Conservation (phyloP, 768 basidiomycete species). For the Mycena floridula region DNA sequence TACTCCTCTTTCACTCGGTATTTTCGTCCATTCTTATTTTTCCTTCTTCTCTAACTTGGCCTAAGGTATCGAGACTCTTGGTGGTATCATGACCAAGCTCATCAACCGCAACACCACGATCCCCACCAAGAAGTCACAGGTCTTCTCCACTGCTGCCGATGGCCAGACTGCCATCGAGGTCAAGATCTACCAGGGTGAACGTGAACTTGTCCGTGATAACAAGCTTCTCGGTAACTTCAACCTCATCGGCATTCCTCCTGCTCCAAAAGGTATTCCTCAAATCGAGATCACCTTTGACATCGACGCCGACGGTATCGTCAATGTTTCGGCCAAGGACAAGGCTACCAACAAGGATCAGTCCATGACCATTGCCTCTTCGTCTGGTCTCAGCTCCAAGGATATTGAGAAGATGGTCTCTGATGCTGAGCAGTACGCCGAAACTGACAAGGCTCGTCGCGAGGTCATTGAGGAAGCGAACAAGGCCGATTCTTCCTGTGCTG, state of each 20-base stretch:
- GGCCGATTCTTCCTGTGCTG: slow-evolving; percentile 88
- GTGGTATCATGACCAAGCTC: slow-evolving; percentile 99
- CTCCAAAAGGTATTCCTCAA: slow-evolving; percentile 78
- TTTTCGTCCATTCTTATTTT: slow-evolving; percentile 13
- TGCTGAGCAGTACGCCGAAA: slow-evolving; percentile 89
- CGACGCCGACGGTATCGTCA: slow-evolving; percentile 96
- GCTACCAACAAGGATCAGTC: slow-evolving; percentile 87
- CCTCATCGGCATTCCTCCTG: slow-evolving; percentile 93
- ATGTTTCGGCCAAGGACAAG: slow-evolving; percentile 94
- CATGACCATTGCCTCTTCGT: slow-evolving; percentile 97
- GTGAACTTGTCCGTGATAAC: slow-evolving; percentile 97
- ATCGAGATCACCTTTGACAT: slow-evolving; percentile 95
- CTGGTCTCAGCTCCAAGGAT: slow-evolving; percentile 92
- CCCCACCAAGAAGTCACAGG: slow-evolving; percentile 99
- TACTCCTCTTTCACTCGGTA: slow-evolving; percentile 93
- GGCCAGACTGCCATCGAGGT: slow-evolving; percentile 99
- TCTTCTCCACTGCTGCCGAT: slow-evolving; percentile 97
- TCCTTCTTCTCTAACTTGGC: not conserved
- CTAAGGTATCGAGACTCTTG: slow-evolving; percentile 86
- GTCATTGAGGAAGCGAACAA: slow-evolving; percentile 97
- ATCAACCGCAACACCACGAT: slow-evolving; percentile 99
- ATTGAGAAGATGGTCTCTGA: slow-evolving; percentile 97
- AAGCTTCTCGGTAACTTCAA: slow-evolving; percentile 99
- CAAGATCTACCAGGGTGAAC: slow-evolving; percentile 99
- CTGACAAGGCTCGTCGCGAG: slow-evolving; percentile 80